Percentiles rank a stretch among this genome's conserved stretches.
These are phyloP conservation scores for Dioszegia aurantiaca DNA, from an alignment of 768 basidiomycete species.

Conservation along the genomic window DNA sequence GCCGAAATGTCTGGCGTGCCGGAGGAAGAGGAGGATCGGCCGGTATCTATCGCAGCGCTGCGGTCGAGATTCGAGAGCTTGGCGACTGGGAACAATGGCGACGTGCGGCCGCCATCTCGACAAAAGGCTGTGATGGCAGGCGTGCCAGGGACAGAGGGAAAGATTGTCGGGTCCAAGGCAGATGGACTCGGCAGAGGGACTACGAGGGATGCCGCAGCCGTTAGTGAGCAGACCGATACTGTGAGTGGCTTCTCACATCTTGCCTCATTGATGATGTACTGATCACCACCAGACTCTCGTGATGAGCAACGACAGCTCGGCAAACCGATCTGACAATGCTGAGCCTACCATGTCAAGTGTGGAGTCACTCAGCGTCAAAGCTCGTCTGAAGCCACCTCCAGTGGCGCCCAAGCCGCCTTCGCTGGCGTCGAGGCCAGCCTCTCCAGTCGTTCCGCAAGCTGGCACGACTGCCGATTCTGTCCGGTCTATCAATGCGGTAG, in stretches of 20 bases:
- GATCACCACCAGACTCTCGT: no score
- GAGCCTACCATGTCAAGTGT: slow-evolving; percentile 6
- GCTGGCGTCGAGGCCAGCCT: slow-evolving; percentile 14
- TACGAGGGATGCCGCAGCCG: background rate
- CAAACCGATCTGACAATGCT: background rate
- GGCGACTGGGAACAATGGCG: slow-evolving; percentile 20
- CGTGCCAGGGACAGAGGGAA: no score
- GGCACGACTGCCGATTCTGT: background rate
- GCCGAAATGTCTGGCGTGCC: background rate
- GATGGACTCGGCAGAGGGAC: background rate
- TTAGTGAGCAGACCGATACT: background rate
- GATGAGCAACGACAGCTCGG: no score
- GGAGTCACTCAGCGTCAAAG: background rate
- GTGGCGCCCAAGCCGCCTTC: slow-evolving; percentile 11
- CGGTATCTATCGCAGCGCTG: slow-evolving; percentile 35
- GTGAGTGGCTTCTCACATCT: background rate
- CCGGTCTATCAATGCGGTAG: background rate
- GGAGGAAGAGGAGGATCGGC: slow-evolving; percentile 3
- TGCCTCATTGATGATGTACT: background rate
- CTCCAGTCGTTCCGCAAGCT: slow-evolving; percentile 5
- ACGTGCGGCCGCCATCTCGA: background rate
- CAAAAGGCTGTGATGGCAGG: no score
- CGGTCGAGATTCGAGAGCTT: slow-evolving; percentile 40
- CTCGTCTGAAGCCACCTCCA: slow-evolving; percentile 11
- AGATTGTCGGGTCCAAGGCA: background rate